Conservation (phyloP, 2,329 filamentous ascomycete genomes). For the Calonectria honghensis region DNA sequence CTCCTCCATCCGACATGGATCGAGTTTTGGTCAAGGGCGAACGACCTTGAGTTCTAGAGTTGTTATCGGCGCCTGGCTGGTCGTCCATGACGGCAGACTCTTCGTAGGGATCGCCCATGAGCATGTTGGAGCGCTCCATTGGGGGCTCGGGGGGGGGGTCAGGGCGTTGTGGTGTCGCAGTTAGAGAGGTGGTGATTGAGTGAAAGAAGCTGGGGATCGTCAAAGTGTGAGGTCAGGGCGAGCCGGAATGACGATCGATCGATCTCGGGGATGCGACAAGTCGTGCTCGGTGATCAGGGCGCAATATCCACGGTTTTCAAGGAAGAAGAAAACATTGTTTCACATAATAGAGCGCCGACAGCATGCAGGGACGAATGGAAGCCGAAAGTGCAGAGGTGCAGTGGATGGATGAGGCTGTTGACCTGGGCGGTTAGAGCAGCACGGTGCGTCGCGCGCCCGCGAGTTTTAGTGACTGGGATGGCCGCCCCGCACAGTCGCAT, state of each 20-base stretch:
- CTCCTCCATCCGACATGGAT: constrained; percentile 79
- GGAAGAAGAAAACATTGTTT: constrained; percentile 45
- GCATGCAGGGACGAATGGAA: neutral
- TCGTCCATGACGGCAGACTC: constrained; percentile 61
- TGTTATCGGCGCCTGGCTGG: constrained; percentile 41
- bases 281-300: constrained; percentile 44
- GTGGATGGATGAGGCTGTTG: constrained; percentile 44
- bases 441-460: constrained; percentile 26
- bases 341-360: constrained; percentile 35
- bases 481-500: constrained; percentile 32
- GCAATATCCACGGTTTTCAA: constrained; percentile 35
- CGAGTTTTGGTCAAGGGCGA: constrained; percentile 73
- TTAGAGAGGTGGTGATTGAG: constrained; percentile 24
- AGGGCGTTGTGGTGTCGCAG: constrained; percentile 27
- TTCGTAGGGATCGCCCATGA: constrained; percentile 51
- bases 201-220: constrained; percentile 23
- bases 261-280: constrained; percentile 46
- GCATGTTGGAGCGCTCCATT: constrained; percentile 50
- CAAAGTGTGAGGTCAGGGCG: constrained; percentile 22
- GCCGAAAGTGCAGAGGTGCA: constrained; percentile 27
- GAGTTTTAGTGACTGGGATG: constrained; percentile 26
- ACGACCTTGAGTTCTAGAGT: constrained; percentile 47
- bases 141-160: constrained; percentile 18
- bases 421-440: constrained; percentile 39
- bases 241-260: constrained; percentile 36